Base-by-base conservation (phyloP, 1,284 basidiomycete genomes). In the Cryptococcus sp. region DNA sequence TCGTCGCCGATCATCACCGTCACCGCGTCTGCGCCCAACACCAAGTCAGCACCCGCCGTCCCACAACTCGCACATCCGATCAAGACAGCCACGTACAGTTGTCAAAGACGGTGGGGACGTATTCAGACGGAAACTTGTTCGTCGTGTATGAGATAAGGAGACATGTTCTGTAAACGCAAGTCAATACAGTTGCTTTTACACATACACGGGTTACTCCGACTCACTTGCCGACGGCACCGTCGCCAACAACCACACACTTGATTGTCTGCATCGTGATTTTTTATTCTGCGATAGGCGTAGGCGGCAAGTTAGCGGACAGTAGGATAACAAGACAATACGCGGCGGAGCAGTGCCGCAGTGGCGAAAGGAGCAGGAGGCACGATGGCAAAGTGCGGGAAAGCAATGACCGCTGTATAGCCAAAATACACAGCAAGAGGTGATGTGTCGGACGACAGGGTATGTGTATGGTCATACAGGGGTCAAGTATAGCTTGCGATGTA, bases 1-100 rank as follows among this genome's bases (percentile, higher is more conserved):
- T 98, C 95, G 76, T 98, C 96, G 58, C 95, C 96, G 80, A 99
- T 98, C 95, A 99, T 99, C 65, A 99, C 96, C 11, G 95, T 98
- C 64, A 98, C 96, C 52, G 95, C 94, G 81, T 98, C 93, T 94
- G 78, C 15, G 23, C 17, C 22, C 29, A 34, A 34, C 29, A 34
- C 4, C 19, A 20, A 6, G n/a, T 46, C 44, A 48, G 25, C 55
- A 45, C 29, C 29, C 13, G 29, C 44, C 25, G 53, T 15, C 44
- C 26, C 46, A 47, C 52, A 48, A 59, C 57, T 52, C 13, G 8
- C 29, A 34, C 5, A 34, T 34, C 29, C 8, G 13, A 34, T 34
- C 8, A 5, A 13, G 65, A 52, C 48, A 40, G 52, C n/a, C 25
- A 87, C 80, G 64, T 52, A 81, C 81, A 72, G 76, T 79, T 78